phyloP scores from a whole-genome alignment of 176 grass and related monocot genomes.

The Lolium perenne region DNA sequence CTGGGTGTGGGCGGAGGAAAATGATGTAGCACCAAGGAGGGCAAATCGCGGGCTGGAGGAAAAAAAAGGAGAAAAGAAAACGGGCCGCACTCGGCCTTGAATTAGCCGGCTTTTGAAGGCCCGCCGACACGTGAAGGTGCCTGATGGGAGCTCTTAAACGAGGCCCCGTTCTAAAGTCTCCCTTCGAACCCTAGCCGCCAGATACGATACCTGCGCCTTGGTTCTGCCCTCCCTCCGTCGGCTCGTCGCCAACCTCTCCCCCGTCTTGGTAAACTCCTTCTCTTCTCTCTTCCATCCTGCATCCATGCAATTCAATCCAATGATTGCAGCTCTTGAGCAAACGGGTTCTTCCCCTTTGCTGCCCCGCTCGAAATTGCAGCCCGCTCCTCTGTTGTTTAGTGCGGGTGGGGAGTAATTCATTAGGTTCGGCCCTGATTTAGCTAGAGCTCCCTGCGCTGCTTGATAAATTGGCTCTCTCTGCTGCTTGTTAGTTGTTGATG shows the following conservation, averaged over 20 bases:
- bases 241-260: background rate
- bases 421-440: background rate
- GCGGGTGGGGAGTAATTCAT: background rate
- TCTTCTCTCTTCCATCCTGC: background rate
- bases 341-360: background rate
- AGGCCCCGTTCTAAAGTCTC: background rate
- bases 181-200: constrained; percentile 43
- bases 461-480: background rate
- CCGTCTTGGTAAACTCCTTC: background rate
- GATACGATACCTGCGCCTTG: background rate
- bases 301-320: background rate
- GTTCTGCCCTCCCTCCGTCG: background rate
- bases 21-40: no score
- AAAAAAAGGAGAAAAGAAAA: no score
- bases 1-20: no score
- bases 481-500: background rate
- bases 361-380: background rate
- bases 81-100: no score
- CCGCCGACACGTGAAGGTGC: background rate
- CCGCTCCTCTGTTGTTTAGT: background rate
- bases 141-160: background rate
- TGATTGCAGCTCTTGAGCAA: background rate
- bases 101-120: background rate
- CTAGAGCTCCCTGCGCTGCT: background rate
- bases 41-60: background rate